Base-by-base conservation (phyloP, 495 filamentous ascomycete species). In the Aspergillus sclerotiicarbonarius region DNA sequence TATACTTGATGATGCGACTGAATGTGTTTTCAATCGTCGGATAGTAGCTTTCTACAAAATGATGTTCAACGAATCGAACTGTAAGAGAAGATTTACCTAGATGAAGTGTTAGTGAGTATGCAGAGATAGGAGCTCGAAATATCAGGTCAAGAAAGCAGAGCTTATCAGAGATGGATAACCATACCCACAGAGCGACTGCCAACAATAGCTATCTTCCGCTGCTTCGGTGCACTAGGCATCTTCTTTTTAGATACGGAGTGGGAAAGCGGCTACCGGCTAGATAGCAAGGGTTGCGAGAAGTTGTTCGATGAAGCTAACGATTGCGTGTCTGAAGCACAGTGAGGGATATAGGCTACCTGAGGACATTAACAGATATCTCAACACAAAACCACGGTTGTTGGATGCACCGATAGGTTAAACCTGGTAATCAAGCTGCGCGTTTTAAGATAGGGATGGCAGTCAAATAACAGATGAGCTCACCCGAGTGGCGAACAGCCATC, bases 21-120 rank as follows among this genome's bases (percentile, higher is more conserved):
- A 98, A 98, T 12, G 92, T 98, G 71, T 98, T 99, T 77, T 98
- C 94, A 65, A 99, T 97, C 21, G 94, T 99, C 20, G 94, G 94
- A 76, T 98, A 99, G 74, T 99, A 99, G 72, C 88, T 92, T 71
- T 98, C 95, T 65, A 98, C 93, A 64, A 99, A 99, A 75, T 96
- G 92, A 66, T 91, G 90, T 71, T 98, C 94, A 68, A 97, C 93
- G 71, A 94, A 98, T 70, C 92, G 95, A 20, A 98, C 95, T 6
- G 95, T 96, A 57, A 99, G 87, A 41, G 94, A 98, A 15, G 91
- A 96, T 82, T 99, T 99, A 69, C 94, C 94, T 98, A 64, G 13
- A 20, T 54, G 47, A 54, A 16, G 16, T 25, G 45, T 56, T 29
- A 33, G 33, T 31, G 20, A 37, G 20, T 4, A 49, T 13, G 18